Evolutionary conservation across 352 stramenopile genomes (phyloP), one percentile per base, ranked within the genome.

Genomic region (Globisporangium perplexum): DNA sequence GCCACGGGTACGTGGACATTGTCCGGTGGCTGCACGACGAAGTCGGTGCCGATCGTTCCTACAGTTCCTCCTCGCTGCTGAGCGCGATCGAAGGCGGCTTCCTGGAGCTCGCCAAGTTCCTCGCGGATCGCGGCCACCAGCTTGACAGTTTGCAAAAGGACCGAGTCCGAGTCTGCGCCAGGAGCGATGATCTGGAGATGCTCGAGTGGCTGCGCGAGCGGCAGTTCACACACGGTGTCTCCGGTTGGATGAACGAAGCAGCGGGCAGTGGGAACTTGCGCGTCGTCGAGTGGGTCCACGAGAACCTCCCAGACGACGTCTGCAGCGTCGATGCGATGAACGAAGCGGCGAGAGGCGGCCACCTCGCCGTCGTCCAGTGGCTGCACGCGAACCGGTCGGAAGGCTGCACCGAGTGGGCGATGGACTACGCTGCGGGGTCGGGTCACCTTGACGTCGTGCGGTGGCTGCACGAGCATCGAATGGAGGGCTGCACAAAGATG

Each of bases 341-440:
- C 14, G 36, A 42, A 20, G 36, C 36, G 14, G 36, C 36, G 4
- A 42, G 36, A 17, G 18, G 18, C n/a, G 66, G 68, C 14, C 54
- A 65, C 48, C 20, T 74, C 20, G 31, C 57, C 2, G 44, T 74
- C 5, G 55, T 74, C 4, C 50, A 65, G 20, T 77, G 70, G 60
- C 57, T 77, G 7, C 62, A 77, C 39, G 46, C 23, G 24, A 15
- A 74, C 35, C 53, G 65, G 14, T 6, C 14, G 8, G 36, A 42
- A 2, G 36, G 36, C 12, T 42, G 36, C 36, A 42, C 12, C 7
- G 30, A 12, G 14, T 20, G 36, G 12, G 36, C 36, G 36, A 42
- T 42, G 36, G 36, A 42, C 14, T 7, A 42, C 8, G 36, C 36
- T 11, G 36, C 36, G 4, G 4, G 14, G 36, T 20, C 14, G 14